Evolutionary conservation across 2,329 filamentous ascomycete genomes (phyloP).

Genomic region (Cytospora mali): DNA sequence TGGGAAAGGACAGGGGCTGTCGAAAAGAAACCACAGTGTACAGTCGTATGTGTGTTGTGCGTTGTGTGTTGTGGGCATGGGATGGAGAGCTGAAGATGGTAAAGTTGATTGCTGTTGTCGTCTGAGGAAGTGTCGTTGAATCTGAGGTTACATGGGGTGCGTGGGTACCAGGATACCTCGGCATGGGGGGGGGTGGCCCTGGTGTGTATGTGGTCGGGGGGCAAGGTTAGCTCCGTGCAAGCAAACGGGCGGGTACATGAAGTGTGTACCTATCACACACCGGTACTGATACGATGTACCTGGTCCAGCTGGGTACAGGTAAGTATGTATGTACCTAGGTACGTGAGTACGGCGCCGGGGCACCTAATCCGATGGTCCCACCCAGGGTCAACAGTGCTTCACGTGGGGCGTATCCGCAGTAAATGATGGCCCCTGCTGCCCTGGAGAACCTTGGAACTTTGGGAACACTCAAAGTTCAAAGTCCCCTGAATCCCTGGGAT

Average conservation of each 20-base stretch:
- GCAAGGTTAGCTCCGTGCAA: background rate
- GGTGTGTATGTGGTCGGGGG: no score
- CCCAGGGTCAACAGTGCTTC: background rate
- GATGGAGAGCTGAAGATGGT: background rate
- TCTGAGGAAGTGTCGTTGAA: constrained; percentile 24
- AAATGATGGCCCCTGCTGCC: background rate
- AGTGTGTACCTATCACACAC: background rate
- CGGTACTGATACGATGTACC: background rate
- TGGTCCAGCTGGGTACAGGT: background rate
- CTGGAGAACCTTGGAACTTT: no score
- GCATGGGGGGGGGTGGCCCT: background rate
- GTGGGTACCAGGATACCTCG: background rate
- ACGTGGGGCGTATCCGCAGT: background rate
- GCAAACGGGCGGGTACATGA: background rate
- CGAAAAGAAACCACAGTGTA: background rate
- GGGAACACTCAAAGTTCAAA: no score
- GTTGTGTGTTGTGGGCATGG: background rate
- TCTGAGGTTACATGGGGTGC: constrained; percentile 25
- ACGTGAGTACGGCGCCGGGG: no score
- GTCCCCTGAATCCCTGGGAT: background rate
- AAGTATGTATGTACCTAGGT: no score
- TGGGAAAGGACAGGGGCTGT: background rate
- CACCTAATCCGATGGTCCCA: no score
- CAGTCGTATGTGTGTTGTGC: background rate
- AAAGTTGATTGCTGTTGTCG: background rate